Base-by-base conservation (phyloP, 73 alveolate species). In the Paramecium primaurelia region DNA sequence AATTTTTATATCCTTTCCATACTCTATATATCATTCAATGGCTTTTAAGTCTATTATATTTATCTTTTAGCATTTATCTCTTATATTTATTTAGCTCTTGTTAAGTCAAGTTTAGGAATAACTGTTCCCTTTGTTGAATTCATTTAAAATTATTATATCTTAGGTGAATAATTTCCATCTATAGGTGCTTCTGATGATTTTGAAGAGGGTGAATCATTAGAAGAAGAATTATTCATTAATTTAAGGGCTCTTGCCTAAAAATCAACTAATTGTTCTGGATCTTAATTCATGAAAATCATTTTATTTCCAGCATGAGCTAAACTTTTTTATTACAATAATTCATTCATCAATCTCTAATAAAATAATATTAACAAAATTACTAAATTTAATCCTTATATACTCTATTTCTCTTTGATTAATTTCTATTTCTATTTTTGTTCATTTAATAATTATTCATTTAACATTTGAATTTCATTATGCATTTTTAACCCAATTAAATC, bases 381-480 rank as follows among this genome's bases (percentile, higher is more conserved):
- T 32, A 80, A 80, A 80, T 80, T 80, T 10, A 80, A 34, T 20
- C 91, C 91, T 47, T 80, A 10, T 12, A 80, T 47, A 30, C 26
- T 80, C 11, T n/a, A 22, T 47, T 80, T 80, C 12, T 80, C 91
- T 45, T 80, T 42, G 38, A 32, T 32, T 20, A 80, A 64, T 80
- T 80, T 80, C 26, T 45, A 44, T 47, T 80, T 80, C 36, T 80
- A 18, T 42, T 80, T 80, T 28, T 32, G 26, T 26, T 40, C 44
- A 25, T 8, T 28, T 47, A 80, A 34, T 3, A 80, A 12, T 47
- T 80, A 26, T 3, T 42, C 73, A 80, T 80, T 40, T 8, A 80
- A 14, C 91, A 80, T 80, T 28, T 42, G 75, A 32, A 80, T 47
- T 80, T 80, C 91, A 80, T 80, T 80, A 80, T 80, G 91, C 91